Percentiles rank a stretch among this genome's conserved stretches.
These are phyloP conservation scores for Mucor racemosus DNA, from an alignment of 371 early-diverging fungal species.

Conservation along the genomic window DNA sequence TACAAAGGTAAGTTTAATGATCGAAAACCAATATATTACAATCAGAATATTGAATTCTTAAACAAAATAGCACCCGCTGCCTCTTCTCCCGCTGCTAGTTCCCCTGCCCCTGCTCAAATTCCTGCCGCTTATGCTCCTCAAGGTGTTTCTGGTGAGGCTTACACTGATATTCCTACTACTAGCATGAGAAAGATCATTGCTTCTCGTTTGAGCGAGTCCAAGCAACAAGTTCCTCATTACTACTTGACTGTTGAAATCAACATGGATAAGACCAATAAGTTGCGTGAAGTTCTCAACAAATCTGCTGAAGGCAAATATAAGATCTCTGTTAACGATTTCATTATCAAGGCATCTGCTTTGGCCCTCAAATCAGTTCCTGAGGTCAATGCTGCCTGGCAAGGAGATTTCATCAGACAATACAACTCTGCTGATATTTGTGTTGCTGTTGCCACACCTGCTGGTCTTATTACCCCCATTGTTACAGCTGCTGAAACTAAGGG, in stretches of 20 bases:
- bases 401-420: constrained; percentile 91
- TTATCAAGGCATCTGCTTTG: constrained; percentile 94
- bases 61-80: constrained; percentile 1
- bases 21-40: not conserved
- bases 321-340: constrained; percentile 97
- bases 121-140: constrained; percentile 58
- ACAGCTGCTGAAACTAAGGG: constrained; percentile 85
- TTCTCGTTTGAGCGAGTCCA: constrained; percentile 80
- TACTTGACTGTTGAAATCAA: constrained; percentile 90
- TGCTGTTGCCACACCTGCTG: constrained; percentile 94
- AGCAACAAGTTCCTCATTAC: constrained; percentile 95
- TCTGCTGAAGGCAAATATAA: constrained; percentile 89
- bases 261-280: constrained; percentile 86
- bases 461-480: constrained; percentile 97
- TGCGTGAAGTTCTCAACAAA: constrained; percentile 91
- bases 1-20: constrained; percentile 51
- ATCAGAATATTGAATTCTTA: not conserved
- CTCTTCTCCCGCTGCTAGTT: constrained; percentile 29
- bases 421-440: constrained; percentile 93
- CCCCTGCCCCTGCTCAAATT: constrained; percentile 45
- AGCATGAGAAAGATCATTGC: constrained; percentile 96
- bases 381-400: constrained; percentile 96
- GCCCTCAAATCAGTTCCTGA: constrained; percentile 94
- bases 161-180: constrained; percentile 82
- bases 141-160: constrained; percentile 63